Evolutionary conservation across 768 basidiomycete species (phyloP).

Genomic region (Pulveroboletus sp.): DNA sequence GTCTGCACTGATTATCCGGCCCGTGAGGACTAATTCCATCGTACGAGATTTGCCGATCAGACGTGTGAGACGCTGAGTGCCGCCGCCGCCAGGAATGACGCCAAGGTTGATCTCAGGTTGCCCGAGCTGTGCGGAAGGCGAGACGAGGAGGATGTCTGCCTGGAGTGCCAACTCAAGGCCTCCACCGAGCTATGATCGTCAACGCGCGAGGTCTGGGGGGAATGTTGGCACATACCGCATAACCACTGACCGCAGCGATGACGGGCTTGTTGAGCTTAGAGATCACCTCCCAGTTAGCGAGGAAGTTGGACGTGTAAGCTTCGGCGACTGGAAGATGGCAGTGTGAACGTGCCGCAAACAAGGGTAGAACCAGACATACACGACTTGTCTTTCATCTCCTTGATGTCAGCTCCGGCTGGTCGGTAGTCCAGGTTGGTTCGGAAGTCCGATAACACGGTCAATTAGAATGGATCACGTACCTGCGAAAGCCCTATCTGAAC

Average conservation of each 20-base stretch:
- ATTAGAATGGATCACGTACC: constrained; percentile 42
- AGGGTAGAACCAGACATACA: constrained; percentile 45
- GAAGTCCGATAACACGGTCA: not conserved
- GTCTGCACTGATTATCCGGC: constrained; percentile 70
- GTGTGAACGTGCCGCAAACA: not conserved
- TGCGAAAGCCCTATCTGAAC: constrained; percentile 89
- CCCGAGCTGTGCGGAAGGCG: constrained; percentile 86
- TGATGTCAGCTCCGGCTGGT: constrained; percentile 94
- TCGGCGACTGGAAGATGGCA: constrained; percentile 56
- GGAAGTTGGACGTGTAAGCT: constrained; percentile 80
- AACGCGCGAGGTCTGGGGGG: not conserved
- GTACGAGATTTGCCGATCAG: constrained; percentile 88
- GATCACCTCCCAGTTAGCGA: constrained; percentile 78
- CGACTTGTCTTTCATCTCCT: constrained; percentile 97
- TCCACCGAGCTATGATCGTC: constrained; percentile 74
- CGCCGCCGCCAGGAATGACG: constrained; percentile 91
- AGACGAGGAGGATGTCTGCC: constrained; percentile 92
- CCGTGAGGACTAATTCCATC: constrained; percentile 93
- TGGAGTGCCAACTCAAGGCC: constrained; percentile 96
- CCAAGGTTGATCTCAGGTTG: constrained; percentile 97
- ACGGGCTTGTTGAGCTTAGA: constrained; percentile 81
- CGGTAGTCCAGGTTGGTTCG: not conserved
- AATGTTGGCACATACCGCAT: constrained; percentile 55
- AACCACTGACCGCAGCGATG: constrained; percentile 94
- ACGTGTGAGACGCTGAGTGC: constrained; percentile 83